Percentiles rank a stretch among this genome's conserved stretches.
These are phyloP conservation scores for Psilocybe sp. DNA, from an alignment of 768 basidiomycete species.

Conservation along the genomic window DNA sequence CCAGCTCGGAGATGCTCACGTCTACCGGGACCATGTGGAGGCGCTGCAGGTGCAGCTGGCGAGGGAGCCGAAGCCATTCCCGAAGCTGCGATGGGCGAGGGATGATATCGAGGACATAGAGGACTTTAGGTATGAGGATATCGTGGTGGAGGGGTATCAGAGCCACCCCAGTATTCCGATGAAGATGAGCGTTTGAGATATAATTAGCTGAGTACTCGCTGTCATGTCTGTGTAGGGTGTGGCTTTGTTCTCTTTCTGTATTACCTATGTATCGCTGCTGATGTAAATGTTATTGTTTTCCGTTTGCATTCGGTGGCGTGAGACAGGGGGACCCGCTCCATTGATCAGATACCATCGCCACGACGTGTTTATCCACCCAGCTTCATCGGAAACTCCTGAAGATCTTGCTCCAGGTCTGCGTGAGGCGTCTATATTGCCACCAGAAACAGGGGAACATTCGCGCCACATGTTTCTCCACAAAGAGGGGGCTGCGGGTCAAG, in stretches of 20 bases:
- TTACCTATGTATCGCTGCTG: too few relatives aligned
- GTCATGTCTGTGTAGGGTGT: not conserved
- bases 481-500: too few relatives aligned
- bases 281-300: too few relatives aligned
- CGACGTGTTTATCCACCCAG: too few relatives aligned
- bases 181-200: slow-evolving; percentile 87
- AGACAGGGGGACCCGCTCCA: too few relatives aligned
- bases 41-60: slow-evolving; percentile 81
- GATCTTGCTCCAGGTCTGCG: too few relatives aligned
- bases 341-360: too few relatives aligned
- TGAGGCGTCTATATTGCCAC: too few relatives aligned
- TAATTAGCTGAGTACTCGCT: slow-evolving; percentile 2
- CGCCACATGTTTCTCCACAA: too few relatives aligned
- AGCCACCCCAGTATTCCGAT: slow-evolving; percentile 83
- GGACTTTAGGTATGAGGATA: slow-evolving; percentile 75
- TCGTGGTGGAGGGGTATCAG: slow-evolving; percentile 84
- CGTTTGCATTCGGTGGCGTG: too few relatives aligned
- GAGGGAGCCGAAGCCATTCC: slow-evolving; percentile 79
- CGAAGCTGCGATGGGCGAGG: slow-evolving; percentile 72
- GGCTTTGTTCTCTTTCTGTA: not conserved
- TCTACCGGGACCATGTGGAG: slow-evolving; percentile 89
- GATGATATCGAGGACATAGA: slow-evolving; percentile 70
- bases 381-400: too few relatives aligned
- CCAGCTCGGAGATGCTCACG: slow-evolving; percentile 97
- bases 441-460: too few relatives aligned